Conservation (phyloP, 1,284 basidiomycete species). For the Neonothopanus nambi region DNA sequence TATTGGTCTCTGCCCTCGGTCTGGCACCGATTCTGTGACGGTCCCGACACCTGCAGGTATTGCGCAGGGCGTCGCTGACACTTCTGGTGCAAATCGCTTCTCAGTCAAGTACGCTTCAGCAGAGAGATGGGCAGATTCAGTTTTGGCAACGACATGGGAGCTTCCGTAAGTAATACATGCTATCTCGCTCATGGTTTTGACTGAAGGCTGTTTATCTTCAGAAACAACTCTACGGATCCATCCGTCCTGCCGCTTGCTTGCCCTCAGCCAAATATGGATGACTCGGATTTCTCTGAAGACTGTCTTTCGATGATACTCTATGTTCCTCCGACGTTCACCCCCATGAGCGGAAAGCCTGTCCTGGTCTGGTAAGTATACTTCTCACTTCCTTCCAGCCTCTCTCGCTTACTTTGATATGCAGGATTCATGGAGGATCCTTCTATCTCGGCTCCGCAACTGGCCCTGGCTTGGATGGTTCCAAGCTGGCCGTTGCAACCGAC, state of each 20-base stretch:
- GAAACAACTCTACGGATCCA: slow-evolving; percentile 52
- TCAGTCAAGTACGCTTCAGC: slow-evolving; percentile 67
- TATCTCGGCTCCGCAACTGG: slow-evolving; percentile 68
- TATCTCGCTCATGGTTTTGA: no score
- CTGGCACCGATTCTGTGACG: slow-evolving; percentile 24
- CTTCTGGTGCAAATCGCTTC: slow-evolving; percentile 53
- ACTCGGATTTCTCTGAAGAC: slow-evolving; percentile 64
- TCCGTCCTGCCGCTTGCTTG: slow-evolving; percentile 67
- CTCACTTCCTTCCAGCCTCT: background rate
- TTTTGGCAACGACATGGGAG: slow-evolving; percentile 52
- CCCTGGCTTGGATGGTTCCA: slow-evolving; percentile 78
- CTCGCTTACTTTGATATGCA: slow-evolving; percentile 29
- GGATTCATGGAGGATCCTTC: slow-evolving; percentile 90
- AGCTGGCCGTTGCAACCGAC: slow-evolving; percentile 68
- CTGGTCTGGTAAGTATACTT: slow-evolving; percentile 59
- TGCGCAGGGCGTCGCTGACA: slow-evolving; percentile 52
- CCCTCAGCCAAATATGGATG: slow-evolving; percentile 56
- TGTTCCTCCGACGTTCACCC: slow-evolving; percentile 48
- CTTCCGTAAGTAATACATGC: slow-evolving; percentile 52
- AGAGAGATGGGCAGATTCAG: slow-evolving; percentile 58
- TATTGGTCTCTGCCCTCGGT: slow-evolving; percentile 38
- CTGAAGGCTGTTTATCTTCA: slow-evolving; percentile 23
- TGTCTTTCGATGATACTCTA: slow-evolving; percentile 79
- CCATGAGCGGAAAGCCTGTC: slow-evolving; percentile 46
- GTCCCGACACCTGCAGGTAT: slow-evolving; percentile 53